Evolutionary conservation across 176 grass and related monocot genomes (phyloP), one percentile per base, ranked within the genome.

Genomic region (Pontederia crassipes): DNA sequence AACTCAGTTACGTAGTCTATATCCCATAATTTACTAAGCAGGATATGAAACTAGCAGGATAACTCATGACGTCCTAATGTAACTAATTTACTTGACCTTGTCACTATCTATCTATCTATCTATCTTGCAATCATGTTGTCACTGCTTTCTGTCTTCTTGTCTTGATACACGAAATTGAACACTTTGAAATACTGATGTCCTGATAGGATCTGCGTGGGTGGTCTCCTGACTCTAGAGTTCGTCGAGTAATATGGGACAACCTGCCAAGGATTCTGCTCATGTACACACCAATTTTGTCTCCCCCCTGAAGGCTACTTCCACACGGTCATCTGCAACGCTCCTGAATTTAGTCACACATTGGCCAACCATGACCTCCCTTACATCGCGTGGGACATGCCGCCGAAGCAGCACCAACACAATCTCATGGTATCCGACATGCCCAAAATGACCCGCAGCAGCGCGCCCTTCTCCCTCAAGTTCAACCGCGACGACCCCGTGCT

Each of bases 341-440:
- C 47, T 9, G 13, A 61, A 15, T 78, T 78, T 60, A 12, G 12
- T 12, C 17, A 10, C 50, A 78, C 65, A 12, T 57, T 70, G 8
- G 66, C 32, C 11, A 78, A 78, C 65, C 75, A 78, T 15, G 75
- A 78, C 45, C 67, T 78, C 28, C 75, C 70, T 46, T 69, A 70
- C 49, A 71, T 78, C 47, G 5, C 70, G 8, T 72, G 70, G 70
- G 70, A 72, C 16, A 16, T 17, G 15, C 70, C 70, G 14, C 58
- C 70, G 2, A 62, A 53, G 70, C 70, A 72, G 58, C 70, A 72
- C 14, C 70, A 57, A 0, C 57, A 45, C 58, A n/a, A 2, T 45
- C 70, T 72, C 15, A 52, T 26, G 10, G 2, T 54, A 8, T 54
- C 5, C 4, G 64, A 77, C 32, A 4, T 68, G 17, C 24, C 47